A percentile compares a stretch with the other conserved stretches of the same genome.
phyloP scores from a whole-genome alignment of 805 yeast species.

The Hanseniaspora lindneri region DNA sequence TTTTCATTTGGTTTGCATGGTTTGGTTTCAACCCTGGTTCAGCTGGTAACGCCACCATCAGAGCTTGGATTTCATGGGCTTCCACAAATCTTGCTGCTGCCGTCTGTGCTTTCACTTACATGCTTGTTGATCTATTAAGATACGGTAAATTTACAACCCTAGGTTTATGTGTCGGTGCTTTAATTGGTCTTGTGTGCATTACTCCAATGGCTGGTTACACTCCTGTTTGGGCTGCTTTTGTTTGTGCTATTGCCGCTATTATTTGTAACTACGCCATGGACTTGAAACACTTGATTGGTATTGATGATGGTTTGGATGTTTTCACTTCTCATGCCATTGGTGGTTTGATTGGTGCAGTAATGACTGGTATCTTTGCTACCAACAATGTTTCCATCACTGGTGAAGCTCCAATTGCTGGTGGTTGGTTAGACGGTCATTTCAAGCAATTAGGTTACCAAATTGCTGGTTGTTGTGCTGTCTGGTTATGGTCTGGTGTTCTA shows the following conservation, averaged over 20 bases:
- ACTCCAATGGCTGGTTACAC: conserved; percentile 97
- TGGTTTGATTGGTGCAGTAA: conserved; percentile 68
- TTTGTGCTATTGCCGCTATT: conserved; percentile 69
- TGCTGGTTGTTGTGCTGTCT: conserved; percentile 61
- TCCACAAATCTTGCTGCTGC: conserved; percentile 93
- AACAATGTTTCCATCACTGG: conserved; percentile 70
- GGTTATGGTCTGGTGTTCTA: conserved; percentile 62
- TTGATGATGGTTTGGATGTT: conserved; percentile 93
- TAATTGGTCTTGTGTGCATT: conserved; percentile 87
- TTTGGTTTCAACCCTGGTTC: conserved; percentile 98
- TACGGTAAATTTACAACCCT: conserved; percentile 83
- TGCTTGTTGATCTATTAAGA: conserved; percentile 79
- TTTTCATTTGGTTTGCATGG: conserved; percentile 97
- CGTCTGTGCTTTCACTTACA: conserved; percentile 86
- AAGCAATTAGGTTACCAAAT: conserved; percentile 79
- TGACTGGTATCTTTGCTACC: conserved; percentile 89
- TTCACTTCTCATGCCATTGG: conserved; percentile 92
- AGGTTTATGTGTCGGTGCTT: conserved; percentile 87
- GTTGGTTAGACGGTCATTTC: conserved; percentile 78
- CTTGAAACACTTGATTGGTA: conserved; percentile 53
- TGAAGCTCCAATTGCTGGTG: conserved; percentile 54
- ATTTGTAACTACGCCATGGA: conserved; percentile 81
- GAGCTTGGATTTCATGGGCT: conserved; percentile 88
- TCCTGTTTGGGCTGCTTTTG: conserved; percentile 78
- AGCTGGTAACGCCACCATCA: conserved; percentile 81